phyloP scores from a whole-genome alignment of 1,284 basidiomycete genomes.

The Apiotrichum sp. region DNA sequence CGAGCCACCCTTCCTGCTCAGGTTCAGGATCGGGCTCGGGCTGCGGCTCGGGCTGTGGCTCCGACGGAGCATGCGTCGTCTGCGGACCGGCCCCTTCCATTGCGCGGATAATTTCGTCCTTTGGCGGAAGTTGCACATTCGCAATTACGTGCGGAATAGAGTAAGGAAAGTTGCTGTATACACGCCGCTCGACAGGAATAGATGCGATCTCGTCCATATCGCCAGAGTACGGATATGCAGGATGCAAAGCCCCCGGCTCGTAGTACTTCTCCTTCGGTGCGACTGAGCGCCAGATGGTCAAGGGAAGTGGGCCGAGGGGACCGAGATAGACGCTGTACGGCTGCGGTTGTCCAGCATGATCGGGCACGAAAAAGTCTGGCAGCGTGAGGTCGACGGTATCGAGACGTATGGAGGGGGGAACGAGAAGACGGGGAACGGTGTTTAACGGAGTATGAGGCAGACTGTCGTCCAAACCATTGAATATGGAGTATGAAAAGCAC shows the following conservation, averaged over 20 bases:
- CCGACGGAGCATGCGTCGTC: background rate
- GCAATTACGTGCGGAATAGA: conserved; percentile 33
- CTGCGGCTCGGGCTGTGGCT: background rate
- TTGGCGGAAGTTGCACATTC: conserved; percentile 30
- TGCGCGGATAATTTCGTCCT: conserved; percentile 26
- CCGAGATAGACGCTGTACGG: conserved; percentile 78
- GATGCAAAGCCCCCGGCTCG: conserved; percentile 12
- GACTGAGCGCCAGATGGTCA: conserved; percentile 33
- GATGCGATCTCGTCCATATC: conserved; percentile 2
- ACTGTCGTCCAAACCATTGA: conserved; percentile 13
- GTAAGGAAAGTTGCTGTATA: conserved; percentile 30
- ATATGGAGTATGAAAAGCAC: conserved; percentile 34
- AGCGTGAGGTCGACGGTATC: conserved; percentile 76
- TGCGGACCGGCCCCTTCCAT: conserved; percentile 15
- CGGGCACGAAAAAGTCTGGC: conserved; percentile 58
- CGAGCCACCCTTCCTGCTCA: conserved; percentile 6
- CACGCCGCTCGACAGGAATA: conserved; percentile 11
- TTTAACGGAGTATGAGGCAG: conserved; percentile 52
- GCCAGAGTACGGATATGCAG: conserved; percentile 15
- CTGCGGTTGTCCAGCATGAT: conserved; percentile 30
- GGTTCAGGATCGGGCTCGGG: background rate
- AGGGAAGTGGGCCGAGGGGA: conserved; percentile 70
- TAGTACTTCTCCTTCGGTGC: conserved; percentile 25
- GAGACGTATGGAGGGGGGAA: conserved; percentile 63
- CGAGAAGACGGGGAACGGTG: conserved; percentile 79